Base-by-base conservation (phyloP, 2,329 filamentous ascomycete species). In the Diaporthe destruens region DNA sequence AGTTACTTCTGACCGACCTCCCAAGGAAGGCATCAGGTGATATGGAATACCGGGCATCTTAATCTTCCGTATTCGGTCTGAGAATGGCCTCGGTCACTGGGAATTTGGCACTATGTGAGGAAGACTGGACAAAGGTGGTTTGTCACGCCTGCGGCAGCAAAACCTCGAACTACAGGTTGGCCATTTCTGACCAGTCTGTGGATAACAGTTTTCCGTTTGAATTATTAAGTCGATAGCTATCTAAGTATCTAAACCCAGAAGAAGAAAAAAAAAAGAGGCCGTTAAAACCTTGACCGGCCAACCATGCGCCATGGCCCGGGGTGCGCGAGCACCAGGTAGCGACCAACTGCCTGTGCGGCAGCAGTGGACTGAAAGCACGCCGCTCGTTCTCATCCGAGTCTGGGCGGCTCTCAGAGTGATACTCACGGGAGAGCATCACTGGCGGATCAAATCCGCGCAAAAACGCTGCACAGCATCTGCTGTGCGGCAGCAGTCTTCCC, bases 241-340 rank as follows among this genome's bases (percentile, higher is more conserved):
- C 61, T 66, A 53, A 9, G 47, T 53, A 66, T 66, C 61, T 66
- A 25, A 29, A 51, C 44, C 44, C 47, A 53, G n/a, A n/a, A n/a
- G n/a, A n/a, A 53, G 3, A 53, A 53, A 47, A 53, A 32, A 25
- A 49, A 36, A 23, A 53, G 4, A 39, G 47, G 61, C 61, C 47
- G 29, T 51, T 18, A 65, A 51, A 44, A 12, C n/a, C 47, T 39
- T 65, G 44, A 11, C 36, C 23, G 14, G 44, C 18, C 18, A 8
- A 39, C 32, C 20, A 18, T 39, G 47, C n/a, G n/a, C n/a, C n/a
- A n/a, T n/a, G n/a, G n/a, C n/a, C n/a, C n/a, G n/a, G n/a, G 61
- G 32, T 39, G 61, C 61, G 14, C 18, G 32, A 39, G 47, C 61
- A 39, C 61, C 42, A 49, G 53, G 32, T 14, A 66, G 47, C 6